These are phyloP conservation scores for Blastomyces silverae DNA, from an alignment of 2,329 filamentous ascomycete genomes.

Conservation along the genomic window DNA sequence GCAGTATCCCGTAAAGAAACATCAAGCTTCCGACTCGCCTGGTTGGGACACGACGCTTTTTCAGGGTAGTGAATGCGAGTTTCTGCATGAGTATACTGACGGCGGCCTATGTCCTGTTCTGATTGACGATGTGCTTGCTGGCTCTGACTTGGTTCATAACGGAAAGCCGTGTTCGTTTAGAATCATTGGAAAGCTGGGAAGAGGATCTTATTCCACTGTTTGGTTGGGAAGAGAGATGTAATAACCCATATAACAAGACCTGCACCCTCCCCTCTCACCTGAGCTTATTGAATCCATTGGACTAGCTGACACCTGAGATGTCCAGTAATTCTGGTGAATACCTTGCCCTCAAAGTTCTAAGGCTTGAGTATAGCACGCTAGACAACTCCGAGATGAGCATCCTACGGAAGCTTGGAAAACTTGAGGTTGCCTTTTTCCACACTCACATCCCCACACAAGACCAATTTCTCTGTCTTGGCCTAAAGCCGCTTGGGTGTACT, in stretches of 20 bases:
- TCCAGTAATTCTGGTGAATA: slow-evolving; percentile 8
- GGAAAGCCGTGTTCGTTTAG: slow-evolving; percentile 15
- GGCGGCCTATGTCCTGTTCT: slow-evolving; percentile 17
- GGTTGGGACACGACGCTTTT: background rate
- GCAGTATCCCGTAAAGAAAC: slow-evolving; percentile 11
- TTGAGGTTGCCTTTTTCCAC: slow-evolving; percentile 18
- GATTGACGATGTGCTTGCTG: slow-evolving; percentile 17
- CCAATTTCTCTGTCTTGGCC: slow-evolving; percentile 17
- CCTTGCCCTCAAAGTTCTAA: slow-evolving; percentile 14
- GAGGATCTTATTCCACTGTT: slow-evolving; percentile 20
- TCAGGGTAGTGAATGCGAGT: slow-evolving; percentile 13
- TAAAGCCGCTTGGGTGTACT: slow-evolving; percentile 16
- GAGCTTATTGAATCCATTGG: background rate
- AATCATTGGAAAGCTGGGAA: slow-evolving; percentile 19
- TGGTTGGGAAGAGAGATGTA: slow-evolving; percentile 18
- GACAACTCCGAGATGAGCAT: slow-evolving; percentile 19
- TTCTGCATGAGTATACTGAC: slow-evolving; percentile 9
- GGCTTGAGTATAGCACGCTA: slow-evolving; percentile 12
- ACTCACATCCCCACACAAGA: slow-evolving; percentile 13
- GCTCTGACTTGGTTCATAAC: slow-evolving; percentile 14
- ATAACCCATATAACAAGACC: no score
- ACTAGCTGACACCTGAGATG: slow-evolving; percentile 8
- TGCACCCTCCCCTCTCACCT: background rate
- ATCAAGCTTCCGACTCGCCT: background rate
- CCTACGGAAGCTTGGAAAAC: slow-evolving; percentile 16